Percentiles rank a stretch among this genome's conserved stretches.
phyloP scores from a whole-genome alignment of 2,329 filamentous ascomycete genomes.

The Apiospora kogelbergensis region DNA sequence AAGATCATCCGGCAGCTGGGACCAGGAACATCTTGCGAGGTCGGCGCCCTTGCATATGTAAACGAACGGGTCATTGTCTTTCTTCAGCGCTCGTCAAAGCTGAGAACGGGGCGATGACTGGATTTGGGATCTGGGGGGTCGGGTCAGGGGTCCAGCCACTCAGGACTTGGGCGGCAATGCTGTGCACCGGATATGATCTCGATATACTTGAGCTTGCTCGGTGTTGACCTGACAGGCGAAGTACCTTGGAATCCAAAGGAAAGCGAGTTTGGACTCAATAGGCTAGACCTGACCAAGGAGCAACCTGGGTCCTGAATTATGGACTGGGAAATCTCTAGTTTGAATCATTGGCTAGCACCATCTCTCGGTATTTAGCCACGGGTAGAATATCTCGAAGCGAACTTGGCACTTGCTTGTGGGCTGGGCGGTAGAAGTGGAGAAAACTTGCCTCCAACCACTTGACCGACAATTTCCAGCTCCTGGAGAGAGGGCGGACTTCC shows the following conservation, averaged over 20 bases:
- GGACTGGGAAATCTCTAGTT: background rate
- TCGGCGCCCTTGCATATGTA: slow-evolving; percentile 1
- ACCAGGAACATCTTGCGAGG: background rate
- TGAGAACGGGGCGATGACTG: background rate
- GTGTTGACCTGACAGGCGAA: background rate
- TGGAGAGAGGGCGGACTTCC: background rate
- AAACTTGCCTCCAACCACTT: background rate
- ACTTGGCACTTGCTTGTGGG: background rate
- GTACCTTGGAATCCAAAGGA: background rate
- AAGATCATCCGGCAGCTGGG: background rate
- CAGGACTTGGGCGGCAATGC: background rate
- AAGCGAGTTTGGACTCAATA: background rate
- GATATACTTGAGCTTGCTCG: background rate
- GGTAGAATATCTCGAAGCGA: slow-evolving; percentile 6
- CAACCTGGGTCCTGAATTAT: background rate
- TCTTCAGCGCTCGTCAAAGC: background rate
- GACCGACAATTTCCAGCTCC: background rate
- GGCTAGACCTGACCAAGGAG: background rate
- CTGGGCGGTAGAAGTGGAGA: background rate
- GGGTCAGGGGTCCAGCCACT: background rate
- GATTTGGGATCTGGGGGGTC: background rate
- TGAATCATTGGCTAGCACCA: background rate
- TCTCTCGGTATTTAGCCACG: slow-evolving; percentile 3
- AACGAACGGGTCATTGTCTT: background rate
- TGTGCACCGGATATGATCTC: background rate